Evolutionary conservation across 805 yeast species (phyloP).

Genomic region (Hanseniaspora valbyensis): DNA sequence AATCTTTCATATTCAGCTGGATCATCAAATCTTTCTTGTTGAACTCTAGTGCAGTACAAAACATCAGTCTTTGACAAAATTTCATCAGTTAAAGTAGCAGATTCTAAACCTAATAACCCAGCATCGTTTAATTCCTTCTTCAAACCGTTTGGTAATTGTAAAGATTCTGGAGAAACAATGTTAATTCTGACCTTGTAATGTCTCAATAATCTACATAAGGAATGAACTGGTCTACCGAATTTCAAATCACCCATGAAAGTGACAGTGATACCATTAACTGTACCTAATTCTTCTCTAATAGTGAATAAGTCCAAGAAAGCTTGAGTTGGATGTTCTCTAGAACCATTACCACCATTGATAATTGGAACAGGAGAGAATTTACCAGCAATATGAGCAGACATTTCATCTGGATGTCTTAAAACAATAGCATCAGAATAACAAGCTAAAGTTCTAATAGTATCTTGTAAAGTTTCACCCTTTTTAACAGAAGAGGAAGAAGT

Average conservation of each 20-base stretch:
- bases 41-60: constrained; percentile 94
- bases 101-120: constrained; percentile 64
- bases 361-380: constrained; percentile 95
- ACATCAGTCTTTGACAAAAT: constrained; percentile 86
- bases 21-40: constrained; percentile 85
- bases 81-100: constrained; percentile 68
- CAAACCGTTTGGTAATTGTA: constrained; percentile 68
- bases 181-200: constrained; percentile 90
- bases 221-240: constrained; percentile 97
- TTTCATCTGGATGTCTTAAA: constrained; percentile 89
- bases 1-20: constrained; percentile 69
- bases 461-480: constrained; percentile 97
- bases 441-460: constrained; percentile 87
- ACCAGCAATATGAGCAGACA: constrained; percentile 86
- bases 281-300: constrained; percentile 96
- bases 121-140: constrained; percentile 52
- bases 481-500: constrained; percentile 86
- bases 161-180: constrained; percentile 81
- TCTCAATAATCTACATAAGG: constrained; percentile 76
- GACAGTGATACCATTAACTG: constrained; percentile 94
- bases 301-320: constrained; percentile 96
- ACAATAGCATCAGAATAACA: constrained; percentile 96
- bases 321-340: constrained; percentile 97
- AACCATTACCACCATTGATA: constrained; percentile 95
- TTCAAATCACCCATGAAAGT: constrained; percentile 98